Base-by-base conservation (phyloP, 176 grass and related monocot genomes). In the Bonia amplexicaulis region DNA sequence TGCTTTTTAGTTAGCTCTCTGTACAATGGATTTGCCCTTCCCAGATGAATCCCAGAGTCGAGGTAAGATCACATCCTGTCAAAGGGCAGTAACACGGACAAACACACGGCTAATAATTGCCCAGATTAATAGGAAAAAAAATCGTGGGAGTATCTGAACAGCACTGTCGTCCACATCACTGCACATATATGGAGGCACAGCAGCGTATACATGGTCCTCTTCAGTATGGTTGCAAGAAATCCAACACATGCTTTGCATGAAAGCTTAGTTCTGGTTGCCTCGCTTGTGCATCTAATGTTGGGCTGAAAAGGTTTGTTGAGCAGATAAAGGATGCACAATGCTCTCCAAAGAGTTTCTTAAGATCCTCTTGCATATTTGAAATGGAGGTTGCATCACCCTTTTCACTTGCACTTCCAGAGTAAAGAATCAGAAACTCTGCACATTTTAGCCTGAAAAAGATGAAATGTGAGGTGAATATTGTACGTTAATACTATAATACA, bases 381-480 rank as follows among this genome's bases (percentile, higher is more conserved):
- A 79, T 45, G 31, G 71, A 78, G 37, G 35, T 45, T 40, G 15
- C 45, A 10, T 61, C 73, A 44, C 47, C 80, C 2, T 80, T 83
- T 68, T 92, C 83, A 31, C 58, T 67, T 57, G 79, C 73, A 27
- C 72, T 74, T 80, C 79, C 78, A 57, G 71, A 83, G 55, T 85
- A 79, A 48, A 92, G 88, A 80, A 92, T 78, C 64, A 92, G 83
- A 47, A 92, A 92, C 16, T 92, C 87, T 35, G 90, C 80, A 53
- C 66, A 92, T 89, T 86, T 92, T 92, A 89, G 65, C 51, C 90
- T 89, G 73, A 80, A 62, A 79, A 78, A 19, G 7, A 9, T 61
- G 12, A 39, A 44, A 22, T 7, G 17, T 49, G 47, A 4, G 7
- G 1, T 71, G 41, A 42, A 41, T 42, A 44, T 20, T 12, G 4